Evolutionary conservation across 2,329 filamentous ascomycete genomes (phyloP).

Genomic region (Hymenoscyphus repandus): DNA sequence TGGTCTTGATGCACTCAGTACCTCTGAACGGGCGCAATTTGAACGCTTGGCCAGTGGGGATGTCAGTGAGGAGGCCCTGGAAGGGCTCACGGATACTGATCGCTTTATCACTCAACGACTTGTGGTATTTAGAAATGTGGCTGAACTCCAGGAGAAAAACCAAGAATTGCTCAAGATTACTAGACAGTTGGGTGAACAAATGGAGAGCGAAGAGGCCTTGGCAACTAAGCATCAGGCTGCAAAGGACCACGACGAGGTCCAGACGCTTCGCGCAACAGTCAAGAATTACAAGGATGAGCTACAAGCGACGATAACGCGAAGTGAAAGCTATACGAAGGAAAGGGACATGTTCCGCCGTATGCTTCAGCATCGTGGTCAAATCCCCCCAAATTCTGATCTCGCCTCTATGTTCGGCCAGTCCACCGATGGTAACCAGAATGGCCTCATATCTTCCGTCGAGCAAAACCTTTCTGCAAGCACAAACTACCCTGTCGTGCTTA

Average conservation of each 20-base stretch:
- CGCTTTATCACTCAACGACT: constrained; percentile 84
- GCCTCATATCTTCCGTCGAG: constrained; percentile 55
- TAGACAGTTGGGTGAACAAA: constrained; percentile 76
- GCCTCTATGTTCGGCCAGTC: constrained; percentile 68
- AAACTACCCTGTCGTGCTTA: constrained; percentile 71
- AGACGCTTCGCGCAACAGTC: constrained; percentile 65
- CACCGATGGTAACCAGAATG: constrained; percentile 49
- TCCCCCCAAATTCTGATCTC: constrained; percentile 55
- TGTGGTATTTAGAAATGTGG: constrained; percentile 82
- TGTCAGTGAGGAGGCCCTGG: constrained; percentile 62
- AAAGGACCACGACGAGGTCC: constrained; percentile 66
- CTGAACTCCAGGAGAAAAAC: constrained; percentile 84
- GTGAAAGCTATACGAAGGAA: constrained; percentile 91
- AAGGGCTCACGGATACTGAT: constrained; percentile 78
- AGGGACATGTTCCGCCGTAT: constrained; percentile 97
- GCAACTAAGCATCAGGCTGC: constrained; percentile 58
- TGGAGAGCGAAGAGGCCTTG: constrained; percentile 85
- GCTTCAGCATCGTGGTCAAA: constrained; percentile 67
- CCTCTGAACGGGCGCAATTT: constrained; percentile 69
- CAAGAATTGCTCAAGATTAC: constrained; percentile 76
- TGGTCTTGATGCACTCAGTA: constrained; percentile 64
- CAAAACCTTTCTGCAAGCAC: constrained; percentile 46
- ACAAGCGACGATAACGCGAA: constrained; percentile 72
- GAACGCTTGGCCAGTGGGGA: constrained; percentile 74
- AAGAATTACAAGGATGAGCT: constrained; percentile 81